Evolutionary conservation across 345 rosid genomes (phyloP), one percentile per base, ranked within the genome.

Genomic region (Salix dunnii): DNA sequence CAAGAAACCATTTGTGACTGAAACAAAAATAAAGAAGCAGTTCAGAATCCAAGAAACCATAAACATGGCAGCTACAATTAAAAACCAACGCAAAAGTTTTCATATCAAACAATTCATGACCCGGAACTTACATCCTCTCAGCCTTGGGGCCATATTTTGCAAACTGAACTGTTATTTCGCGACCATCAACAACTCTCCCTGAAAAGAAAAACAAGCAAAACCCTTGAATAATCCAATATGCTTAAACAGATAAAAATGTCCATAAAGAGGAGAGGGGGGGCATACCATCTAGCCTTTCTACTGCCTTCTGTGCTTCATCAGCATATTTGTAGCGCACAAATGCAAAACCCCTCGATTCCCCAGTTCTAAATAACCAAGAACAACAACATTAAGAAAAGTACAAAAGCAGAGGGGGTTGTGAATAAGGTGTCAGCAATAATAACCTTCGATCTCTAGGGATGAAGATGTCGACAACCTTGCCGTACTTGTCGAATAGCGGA

Each of bases 131-230:
- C 99, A 93, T 95, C 78, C 86, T 89, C 84, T 93, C 99, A 36
- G 99, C 97, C 86, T 91, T 90, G 12, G 99, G 98, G n/a, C 99
- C 99, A 72, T 96, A 93, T 67, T 96, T 96, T 0, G 99, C 97
- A 81, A 96, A 92, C 53, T 96, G 99, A 77, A 96, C 99, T 28
- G 92, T 91, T 62, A 96, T 96, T 77, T 96, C 99, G 35, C 98
- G 87, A 55, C 98, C 98, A 86, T 96, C 99, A 49, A 93, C 99
- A 65, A 92, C 89, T 83, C 89, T 86, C 74, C 99, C 99, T 96
- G 88, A 48, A 86, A 82, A 66, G 2, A 65, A 14, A 13, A 68
- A 51, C 18, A 49, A 70, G 46, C 14, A 42, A 28, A 58, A 69
- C 30, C n/a, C 17, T 20, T 18, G 6, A 11, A 7, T 36, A 9